Base-by-base conservation (phyloP, 345 rosid genomes). In the Geranium brycei region DNA sequence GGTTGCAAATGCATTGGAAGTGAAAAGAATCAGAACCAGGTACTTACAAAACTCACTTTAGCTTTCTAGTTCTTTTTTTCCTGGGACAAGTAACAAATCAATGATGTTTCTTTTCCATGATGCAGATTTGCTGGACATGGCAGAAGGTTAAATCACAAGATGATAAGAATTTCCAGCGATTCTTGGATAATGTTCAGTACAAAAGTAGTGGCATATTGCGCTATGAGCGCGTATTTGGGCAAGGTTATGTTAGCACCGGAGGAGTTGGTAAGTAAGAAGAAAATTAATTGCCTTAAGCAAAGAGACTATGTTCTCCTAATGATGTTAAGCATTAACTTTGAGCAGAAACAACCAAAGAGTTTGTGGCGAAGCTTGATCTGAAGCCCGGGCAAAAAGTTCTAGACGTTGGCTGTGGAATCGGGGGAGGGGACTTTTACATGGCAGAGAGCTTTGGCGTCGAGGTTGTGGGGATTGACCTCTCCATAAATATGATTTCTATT, bases 381-480 rank as follows among this genome's bases (percentile, higher is more conserved):
- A 88, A 81, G 70, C 91, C 95, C 7, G 92, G 97, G 40, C 96
- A 91, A 77, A 95, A 88, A 78, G 96, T 95, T 67, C 81, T 95
- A 5, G 99, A 95, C 72, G 97, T 91, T 73, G 99, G 99, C 58
- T 91, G 99, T 38, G 99, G 99, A 66, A 95, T 91, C 5, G 99
- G 99, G 15, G 99, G 99, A 77, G 97, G 99, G 19, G 95, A 88
- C 80, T 95, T 95, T 77, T 95, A 88, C 89, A 95, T 91, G 96
- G 97, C 99, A 61, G 85, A 91, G 79, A 78, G 79, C 57, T 95
- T 82, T 63, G 92, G 81, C 35, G 96, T 87, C 23, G 81, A 88
- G 75, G 97, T 95, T 78, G 78, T 88, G 17, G 99, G 97, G 71
- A 91, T 91, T 68, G 97, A 95, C 74, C 88, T 95, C 62, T 91